Conservation (phyloP, 2,329 filamentous ascomycete species). For the Verticillium nubilum region DNA sequence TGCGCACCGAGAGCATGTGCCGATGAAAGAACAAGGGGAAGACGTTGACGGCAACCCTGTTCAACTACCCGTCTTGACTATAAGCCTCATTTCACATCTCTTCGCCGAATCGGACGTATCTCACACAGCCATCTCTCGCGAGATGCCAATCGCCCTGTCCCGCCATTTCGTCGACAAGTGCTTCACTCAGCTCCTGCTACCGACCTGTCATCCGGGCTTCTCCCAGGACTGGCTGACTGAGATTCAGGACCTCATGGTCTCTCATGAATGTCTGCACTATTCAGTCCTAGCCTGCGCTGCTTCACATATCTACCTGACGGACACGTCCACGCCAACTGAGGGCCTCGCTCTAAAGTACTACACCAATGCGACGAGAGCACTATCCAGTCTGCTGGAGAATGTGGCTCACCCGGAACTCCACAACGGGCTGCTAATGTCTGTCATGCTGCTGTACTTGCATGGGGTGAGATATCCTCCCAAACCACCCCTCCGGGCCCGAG, state of each 20-base stretch:
- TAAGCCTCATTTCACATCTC: too few relatives aligned
- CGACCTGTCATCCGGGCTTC: slow-evolving; percentile 22
- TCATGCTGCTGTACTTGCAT: slow-evolving; percentile 19
- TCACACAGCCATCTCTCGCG: background rate
- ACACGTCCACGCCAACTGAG: slow-evolving; percentile 12
- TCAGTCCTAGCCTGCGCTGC: slow-evolving; percentile 21
- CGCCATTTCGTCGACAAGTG: slow-evolving; percentile 16
- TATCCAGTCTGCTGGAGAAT: slow-evolving; percentile 11
- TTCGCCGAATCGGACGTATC: too few relatives aligned
- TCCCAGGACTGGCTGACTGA: slow-evolving; percentile 21
- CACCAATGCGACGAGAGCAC: slow-evolving; percentile 12
- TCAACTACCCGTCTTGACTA: too few relatives aligned
- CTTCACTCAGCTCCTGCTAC: slow-evolving; percentile 17
- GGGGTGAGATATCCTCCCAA: slow-evolving; percentile 13
- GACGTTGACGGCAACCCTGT: too few relatives aligned
- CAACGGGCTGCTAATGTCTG: slow-evolving; percentile 17
- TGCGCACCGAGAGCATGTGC: too few relatives aligned
- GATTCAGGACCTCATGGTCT: slow-evolving; percentile 20
- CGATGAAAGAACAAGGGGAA: too few relatives aligned
- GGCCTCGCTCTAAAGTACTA: slow-evolving; percentile 17
- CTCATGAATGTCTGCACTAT: slow-evolving; percentile 20
- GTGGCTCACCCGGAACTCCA: slow-evolving; percentile 11
- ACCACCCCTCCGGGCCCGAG: too few relatives aligned
- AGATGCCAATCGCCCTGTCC: slow-evolving; percentile 11
- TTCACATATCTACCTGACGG: slow-evolving; percentile 16